Evolutionary conservation across 805 yeast species (phyloP).

Genomic region (Suhomyces prunicola): DNA sequence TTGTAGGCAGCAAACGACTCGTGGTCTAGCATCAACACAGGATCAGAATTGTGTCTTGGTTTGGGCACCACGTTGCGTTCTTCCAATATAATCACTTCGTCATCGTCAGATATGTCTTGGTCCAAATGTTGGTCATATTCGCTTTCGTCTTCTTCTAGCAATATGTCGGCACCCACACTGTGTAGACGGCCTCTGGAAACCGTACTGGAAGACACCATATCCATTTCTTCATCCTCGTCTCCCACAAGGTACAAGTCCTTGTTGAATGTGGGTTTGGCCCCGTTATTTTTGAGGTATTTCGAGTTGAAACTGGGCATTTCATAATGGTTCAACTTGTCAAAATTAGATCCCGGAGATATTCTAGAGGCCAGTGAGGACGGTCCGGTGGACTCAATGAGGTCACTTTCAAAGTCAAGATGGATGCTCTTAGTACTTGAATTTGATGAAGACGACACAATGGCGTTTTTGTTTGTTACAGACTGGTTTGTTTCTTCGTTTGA

Average conservation of each 20-base stretch:
- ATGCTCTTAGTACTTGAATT: slow-evolving; percentile 2
- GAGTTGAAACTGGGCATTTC: slow-evolving; percentile 7
- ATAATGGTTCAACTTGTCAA: background rate
- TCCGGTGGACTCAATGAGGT: slow-evolving; percentile 4
- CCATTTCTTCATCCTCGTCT: slow-evolving; percentile 11
- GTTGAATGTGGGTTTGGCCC: background rate
- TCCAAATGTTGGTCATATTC: slow-evolving; percentile 16
- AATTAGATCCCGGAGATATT: slow-evolving; percentile 2
- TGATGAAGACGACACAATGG: background rate
- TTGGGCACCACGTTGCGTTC: slow-evolving; percentile 23
- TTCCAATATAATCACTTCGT: slow-evolving; percentile 36
- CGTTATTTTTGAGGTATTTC: slow-evolving; percentile 5
- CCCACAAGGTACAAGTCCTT: slow-evolving; percentile 6
- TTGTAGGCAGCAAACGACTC: slow-evolving; percentile 43
- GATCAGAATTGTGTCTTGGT: slow-evolving; percentile 27
- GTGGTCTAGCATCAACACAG: slow-evolving; percentile 31
- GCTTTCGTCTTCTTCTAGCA: slow-evolving; percentile 4
- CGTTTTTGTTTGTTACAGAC: background rate
- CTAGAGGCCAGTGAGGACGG: slow-evolving; percentile 4
- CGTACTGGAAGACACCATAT: background rate
- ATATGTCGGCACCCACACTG: background rate
- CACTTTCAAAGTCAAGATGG: slow-evolving; percentile 6
- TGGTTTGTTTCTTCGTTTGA: slow-evolving; percentile 4
- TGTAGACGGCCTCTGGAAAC: background rate
- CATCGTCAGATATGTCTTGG: slow-evolving; percentile 13